These are phyloP conservation scores for Blastobotrys americana DNA, from an alignment of 805 yeast species.

Conservation along the genomic window DNA sequence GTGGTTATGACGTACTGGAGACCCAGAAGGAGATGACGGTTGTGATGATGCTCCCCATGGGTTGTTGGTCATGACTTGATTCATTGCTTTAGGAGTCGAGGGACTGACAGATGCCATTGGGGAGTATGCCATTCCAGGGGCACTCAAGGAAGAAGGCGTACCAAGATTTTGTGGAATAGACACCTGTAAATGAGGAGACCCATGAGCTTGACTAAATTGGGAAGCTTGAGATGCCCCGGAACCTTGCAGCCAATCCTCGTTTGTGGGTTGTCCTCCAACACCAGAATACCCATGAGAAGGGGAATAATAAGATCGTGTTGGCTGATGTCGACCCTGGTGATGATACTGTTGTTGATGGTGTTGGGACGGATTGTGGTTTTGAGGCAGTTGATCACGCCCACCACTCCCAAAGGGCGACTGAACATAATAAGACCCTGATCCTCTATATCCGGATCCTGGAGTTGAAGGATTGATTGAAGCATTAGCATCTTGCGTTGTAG, in stretches of 20 bases:
- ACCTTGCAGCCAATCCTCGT: too few relatives aligned
- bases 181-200: too few relatives aligned
- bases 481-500: too few relatives aligned
- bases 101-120: slow-evolving; percentile 7
- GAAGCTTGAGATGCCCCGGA: too few relatives aligned
- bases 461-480: too few relatives aligned
- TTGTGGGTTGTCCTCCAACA: too few relatives aligned
- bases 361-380: slow-evolving; percentile 11
- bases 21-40: slow-evolving; percentile 1
- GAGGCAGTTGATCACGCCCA: neutral
- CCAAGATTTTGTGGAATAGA: too few relatives aligned
- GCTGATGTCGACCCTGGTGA: slow-evolving; percentile 13
- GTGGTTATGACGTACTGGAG: slow-evolving; percentile 2
- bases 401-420: too few relatives aligned
- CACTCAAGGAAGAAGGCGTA: neutral
- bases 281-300: neutral
- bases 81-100: slow-evolving; percentile 3
- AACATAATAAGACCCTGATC: slow-evolving; percentile 7
- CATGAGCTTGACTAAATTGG: too few relatives aligned
- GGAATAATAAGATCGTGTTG: neutral
- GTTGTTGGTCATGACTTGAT: neutral
- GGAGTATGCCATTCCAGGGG: slow-evolving; percentile 1
- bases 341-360: slow-evolving; percentile 20
- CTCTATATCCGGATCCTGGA: slow-evolving; percentile 6
- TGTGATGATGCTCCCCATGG: slow-evolving; percentile 4